Evolutionary conservation across 768 basidiomycete species (phyloP), one percentile per base, ranked within the genome.

Genomic region (Strobilomyces echinocephalus): DNA sequence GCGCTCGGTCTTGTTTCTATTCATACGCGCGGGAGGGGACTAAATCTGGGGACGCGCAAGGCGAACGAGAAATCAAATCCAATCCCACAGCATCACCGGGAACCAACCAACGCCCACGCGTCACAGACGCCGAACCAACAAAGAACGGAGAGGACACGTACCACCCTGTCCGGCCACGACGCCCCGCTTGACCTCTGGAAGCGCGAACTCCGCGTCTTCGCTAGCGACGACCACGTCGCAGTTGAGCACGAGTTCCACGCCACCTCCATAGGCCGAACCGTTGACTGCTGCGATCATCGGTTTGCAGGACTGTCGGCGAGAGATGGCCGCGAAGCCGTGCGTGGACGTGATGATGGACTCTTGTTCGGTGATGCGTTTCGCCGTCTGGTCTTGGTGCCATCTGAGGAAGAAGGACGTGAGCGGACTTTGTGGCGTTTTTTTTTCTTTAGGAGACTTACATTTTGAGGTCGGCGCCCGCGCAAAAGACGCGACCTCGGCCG

Each of bases 211-310:
- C 3, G 88, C 83, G 15, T 81, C 79, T 46, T 82, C 74, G 55
- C 75, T 78, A 2, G 89, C 84, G 18, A 91, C 67, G 49, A 91
- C 87, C 26, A 91, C 63, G 62, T 91, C 90, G 56, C 87, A 90
- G 58, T 91, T 92, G 5, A 91, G 60, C 2, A 88, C 57, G 46
- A 87, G 76, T 63, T 87, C 85, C 57, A 79, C 72, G 8, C 83
- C 86, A 2, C 86, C 86, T 33, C 84, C 84, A 44, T 80, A 81
- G 0, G 84, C 81, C 30, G 83, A 78, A n/a, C 89, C 89, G 53
- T 83, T 80, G 1, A 90, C 88, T 4, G 90, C 89, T 12, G 89
- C 90, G 44, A 91, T 85, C 48, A 90, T 80, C 7, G 88, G 88
- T 63, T 91, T 91, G 55, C 68, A 74, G 1, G 80, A 80, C 34